A percentile compares a stretch with the other conserved stretches of the same genome.
These are phyloP conservation scores for Lactarius vividus DNA, from an alignment of 768 basidiomycete species.

Conservation along the genomic window DNA sequence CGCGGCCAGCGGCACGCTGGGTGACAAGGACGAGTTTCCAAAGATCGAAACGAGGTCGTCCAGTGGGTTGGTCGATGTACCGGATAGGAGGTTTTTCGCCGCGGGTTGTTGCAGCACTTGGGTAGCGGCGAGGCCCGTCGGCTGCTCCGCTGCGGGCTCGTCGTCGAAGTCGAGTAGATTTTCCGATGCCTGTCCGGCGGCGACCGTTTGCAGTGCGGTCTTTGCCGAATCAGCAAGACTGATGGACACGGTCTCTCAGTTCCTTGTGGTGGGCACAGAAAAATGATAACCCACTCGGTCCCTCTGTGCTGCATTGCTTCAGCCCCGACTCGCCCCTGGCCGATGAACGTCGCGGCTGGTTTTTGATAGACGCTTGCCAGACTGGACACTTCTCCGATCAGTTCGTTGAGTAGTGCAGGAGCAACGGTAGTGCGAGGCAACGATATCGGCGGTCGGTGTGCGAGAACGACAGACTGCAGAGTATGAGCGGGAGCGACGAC, in stretches of 20 bases:
- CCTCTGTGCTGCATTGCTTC: constrained; percentile 70
- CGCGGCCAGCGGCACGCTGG: constrained; percentile 11
- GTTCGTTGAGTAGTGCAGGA: constrained; percentile 83
- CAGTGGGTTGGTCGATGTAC: constrained; percentile 83
- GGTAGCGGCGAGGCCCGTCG: constrained; percentile 77
- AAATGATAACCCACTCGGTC: constrained; percentile 47
- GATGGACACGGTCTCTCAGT: constrained; percentile 7
- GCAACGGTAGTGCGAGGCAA: constrained; percentile 90
- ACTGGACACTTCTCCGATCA: constrained; percentile 84
- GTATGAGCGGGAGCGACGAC: neutral
- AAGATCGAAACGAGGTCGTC: constrained; percentile 95
- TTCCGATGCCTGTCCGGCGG: constrained; percentile 88
- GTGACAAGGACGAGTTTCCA: constrained; percentile 47
- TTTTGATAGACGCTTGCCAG: constrained; percentile 97
- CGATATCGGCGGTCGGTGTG: constrained; percentile 89
- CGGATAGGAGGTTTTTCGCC: constrained; percentile 69
- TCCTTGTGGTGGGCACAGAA: neutral
- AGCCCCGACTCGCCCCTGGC: constrained; percentile 82
- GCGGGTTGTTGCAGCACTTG: constrained; percentile 69
- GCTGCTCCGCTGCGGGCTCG: constrained; percentile 54
- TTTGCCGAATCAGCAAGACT: constrained; percentile 65
- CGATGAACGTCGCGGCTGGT: constrained; percentile 93
- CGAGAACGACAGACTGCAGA: constrained; percentile 78
- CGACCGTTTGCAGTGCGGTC: constrained; percentile 90
- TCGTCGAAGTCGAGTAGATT: constrained; percentile 95